These are phyloP conservation scores for Actinomortierella ambigua DNA, from an alignment of 371 early-diverging fungal genomes.

Conservation along the genomic window DNA sequence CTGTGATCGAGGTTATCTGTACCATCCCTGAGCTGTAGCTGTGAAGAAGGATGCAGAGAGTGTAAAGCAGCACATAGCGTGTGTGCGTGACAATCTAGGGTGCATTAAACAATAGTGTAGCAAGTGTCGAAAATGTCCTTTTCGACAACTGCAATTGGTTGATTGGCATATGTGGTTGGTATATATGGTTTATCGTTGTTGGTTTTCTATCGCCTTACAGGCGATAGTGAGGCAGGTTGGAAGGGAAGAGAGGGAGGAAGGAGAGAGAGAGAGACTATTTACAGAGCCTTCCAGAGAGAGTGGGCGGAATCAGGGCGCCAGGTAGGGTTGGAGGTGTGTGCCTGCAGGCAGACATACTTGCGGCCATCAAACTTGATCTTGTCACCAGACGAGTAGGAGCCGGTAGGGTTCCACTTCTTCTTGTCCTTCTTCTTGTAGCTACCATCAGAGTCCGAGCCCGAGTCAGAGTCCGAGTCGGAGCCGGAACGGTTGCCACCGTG, in stretches of 20 bases:
- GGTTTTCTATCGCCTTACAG: no score
- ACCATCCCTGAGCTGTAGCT: no score
- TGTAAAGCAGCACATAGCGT: no score
- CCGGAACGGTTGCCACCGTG: constrained; percentile 13
- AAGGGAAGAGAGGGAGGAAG: not conserved
- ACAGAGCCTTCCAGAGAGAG: constrained; percentile 57
- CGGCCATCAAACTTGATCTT: constrained; percentile 59
- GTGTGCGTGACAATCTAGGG: no score
- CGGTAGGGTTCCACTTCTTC: constrained; percentile 57
- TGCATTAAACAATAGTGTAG: no score
- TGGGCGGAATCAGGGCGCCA: constrained; percentile 59
- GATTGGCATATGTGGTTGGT: no score
- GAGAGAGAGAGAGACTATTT: constrained; percentile 10
- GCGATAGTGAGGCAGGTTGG: no score
- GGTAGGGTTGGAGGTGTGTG: constrained; percentile 60
- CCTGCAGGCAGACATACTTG: constrained; percentile 57
- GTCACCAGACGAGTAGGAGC: constrained; percentile 61
- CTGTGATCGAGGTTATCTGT: no score
- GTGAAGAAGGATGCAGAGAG: no score
- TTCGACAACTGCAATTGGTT: no score
- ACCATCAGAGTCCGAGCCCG: constrained; percentile 24
- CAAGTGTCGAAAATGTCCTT: no score
- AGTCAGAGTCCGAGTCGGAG: constrained; percentile 14
- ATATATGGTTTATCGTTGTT: no score
- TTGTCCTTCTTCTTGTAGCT: constrained; percentile 22